phyloP scores from a whole-genome alignment of 2,329 filamentous ascomycete genomes.

The Colletotrichum incanum region DNA sequence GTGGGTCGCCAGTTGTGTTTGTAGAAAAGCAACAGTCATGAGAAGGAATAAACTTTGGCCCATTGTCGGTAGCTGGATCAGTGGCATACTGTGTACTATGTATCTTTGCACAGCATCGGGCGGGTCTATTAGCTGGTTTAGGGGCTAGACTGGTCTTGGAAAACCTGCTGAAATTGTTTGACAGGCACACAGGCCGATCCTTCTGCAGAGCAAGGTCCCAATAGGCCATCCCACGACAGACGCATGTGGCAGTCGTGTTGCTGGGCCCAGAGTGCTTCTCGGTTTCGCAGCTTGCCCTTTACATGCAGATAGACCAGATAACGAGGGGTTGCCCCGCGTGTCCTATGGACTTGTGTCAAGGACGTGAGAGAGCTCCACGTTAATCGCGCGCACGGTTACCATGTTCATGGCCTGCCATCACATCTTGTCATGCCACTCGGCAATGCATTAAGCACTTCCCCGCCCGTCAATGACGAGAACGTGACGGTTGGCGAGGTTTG shows the following conservation, averaged over 20 bases:
- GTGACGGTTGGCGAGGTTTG: not conserved
- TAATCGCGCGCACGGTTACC: constrained; percentile 7
- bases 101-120: not conserved
- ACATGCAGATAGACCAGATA: not conserved
- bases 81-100: not conserved
- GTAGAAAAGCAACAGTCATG: constrained; percentile 11
- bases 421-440: not conserved
- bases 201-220: constrained; percentile 19
- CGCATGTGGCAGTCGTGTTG: constrained; percentile 16
- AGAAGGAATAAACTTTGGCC: not conserved
- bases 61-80: constrained; percentile 10
- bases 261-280: not conserved
- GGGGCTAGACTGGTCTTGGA: not conserved
- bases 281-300: too few species aligned
- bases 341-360: not conserved
- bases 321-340: constrained; percentile 1
- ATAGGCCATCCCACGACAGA: not conserved
- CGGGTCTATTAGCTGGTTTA: not conserved
- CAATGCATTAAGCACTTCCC: not conserved
- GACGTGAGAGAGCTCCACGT: not conserved
- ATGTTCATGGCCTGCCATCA: constrained; percentile 2
- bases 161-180: not conserved
- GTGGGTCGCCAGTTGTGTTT: not conserved
- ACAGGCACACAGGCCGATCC: not conserved
- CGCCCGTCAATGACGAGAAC: not conserved